These are phyloP conservation scores for Leptoxyphium fumago DNA, from an alignment of 2,329 filamentous ascomycete genomes.

Conservation along the genomic window DNA sequence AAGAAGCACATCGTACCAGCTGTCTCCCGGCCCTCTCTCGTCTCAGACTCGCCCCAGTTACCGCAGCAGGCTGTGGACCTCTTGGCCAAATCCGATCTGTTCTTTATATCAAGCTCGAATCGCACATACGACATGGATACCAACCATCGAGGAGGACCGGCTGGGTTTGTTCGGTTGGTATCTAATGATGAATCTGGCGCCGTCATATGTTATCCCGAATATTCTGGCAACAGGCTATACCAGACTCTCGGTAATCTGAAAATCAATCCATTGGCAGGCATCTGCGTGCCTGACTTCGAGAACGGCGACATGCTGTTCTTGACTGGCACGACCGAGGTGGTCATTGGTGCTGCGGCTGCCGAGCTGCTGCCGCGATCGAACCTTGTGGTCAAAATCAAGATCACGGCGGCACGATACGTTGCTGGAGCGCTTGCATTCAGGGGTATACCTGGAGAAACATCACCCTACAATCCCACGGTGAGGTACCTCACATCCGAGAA, in stretches of 20 bases:
- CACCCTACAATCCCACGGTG: slow-evolving; percentile 67
- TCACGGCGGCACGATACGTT: slow-evolving; percentile 49
- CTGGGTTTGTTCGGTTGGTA: slow-evolving; percentile 58
- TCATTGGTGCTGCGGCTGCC: slow-evolving; percentile 49
- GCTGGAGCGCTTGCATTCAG: slow-evolving; percentile 52
- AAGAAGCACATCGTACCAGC: slow-evolving; percentile 48
- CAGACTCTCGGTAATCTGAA: slow-evolving; percentile 69
- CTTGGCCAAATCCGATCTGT: slow-evolving; percentile 51
- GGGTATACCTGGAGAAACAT: slow-evolving; percentile 42
- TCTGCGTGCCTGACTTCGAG: slow-evolving; percentile 60
- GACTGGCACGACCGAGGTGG: slow-evolving; percentile 52
- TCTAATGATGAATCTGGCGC: slow-evolving; percentile 34
- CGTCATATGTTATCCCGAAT: slow-evolving; percentile 64
- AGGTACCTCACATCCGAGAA: slow-evolving; percentile 50
- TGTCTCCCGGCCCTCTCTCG: slow-evolving; percentile 37
- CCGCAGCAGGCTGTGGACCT: slow-evolving; percentile 42
- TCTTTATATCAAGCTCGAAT: slow-evolving; percentile 61
- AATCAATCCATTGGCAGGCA: slow-evolving; percentile 49
- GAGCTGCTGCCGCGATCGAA: slow-evolving; percentile 53
- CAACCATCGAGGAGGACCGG: slow-evolving; percentile 62
- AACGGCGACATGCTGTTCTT: slow-evolving; percentile 60
- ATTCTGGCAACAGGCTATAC: slow-evolving; percentile 70
- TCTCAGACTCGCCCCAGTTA: slow-evolving; percentile 35
- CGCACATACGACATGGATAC: slow-evolving; percentile 58
- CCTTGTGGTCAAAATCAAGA: slow-evolving; percentile 53